Evolutionary conservation across 2,329 filamentous ascomycete species (phyloP).

Genomic region (Dothideomycetes sp.): DNA sequence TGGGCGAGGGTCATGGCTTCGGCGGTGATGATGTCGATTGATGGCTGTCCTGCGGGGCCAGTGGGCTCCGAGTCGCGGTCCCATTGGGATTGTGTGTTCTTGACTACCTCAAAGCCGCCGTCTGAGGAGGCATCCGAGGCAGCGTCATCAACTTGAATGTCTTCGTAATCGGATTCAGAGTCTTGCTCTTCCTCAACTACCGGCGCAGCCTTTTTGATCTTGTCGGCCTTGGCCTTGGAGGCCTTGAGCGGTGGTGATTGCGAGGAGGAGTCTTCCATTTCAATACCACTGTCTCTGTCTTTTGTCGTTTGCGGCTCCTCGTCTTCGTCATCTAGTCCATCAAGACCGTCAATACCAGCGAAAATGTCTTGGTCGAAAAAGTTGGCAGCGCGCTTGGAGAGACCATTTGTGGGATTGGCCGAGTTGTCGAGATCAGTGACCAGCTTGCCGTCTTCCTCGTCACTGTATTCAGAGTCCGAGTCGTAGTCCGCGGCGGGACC

Average conservation of each 20-base stretch:
- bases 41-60: constrained; percentile 48
- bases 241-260: constrained; percentile 16
- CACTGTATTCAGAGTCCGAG: constrained; percentile 51
- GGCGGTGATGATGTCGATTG: constrained; percentile 98
- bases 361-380: constrained; percentile 98
- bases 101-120: constrained; percentile 53
- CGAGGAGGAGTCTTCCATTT: constrained; percentile 18
- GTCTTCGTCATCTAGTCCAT: constrained; percentile 40
- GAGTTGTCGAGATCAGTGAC: constrained; percentile 51
- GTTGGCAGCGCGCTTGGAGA: constrained; percentile 75
- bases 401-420: constrained; percentile 39
- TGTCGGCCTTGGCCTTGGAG: constrained; percentile 12
- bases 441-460: constrained; percentile 33
- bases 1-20: constrained; percentile 98
- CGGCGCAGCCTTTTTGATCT: constrained; percentile 10
- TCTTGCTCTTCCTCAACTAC: constrained; percentile 17
- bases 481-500: constrained; percentile 45
- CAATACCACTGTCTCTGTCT: constrained; percentile 31
- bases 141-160: constrained; percentile 16
- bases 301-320: constrained; percentile 27
- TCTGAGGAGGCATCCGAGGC: constrained; percentile 28
- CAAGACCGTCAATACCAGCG: constrained; percentile 61
- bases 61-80: constrained; percentile 44
- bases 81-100: constrained; percentile 48
- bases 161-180: constrained; percentile 21